phyloP scores from a whole-genome alignment of 805 yeast species.

The Myxozyma neotropica region DNA sequence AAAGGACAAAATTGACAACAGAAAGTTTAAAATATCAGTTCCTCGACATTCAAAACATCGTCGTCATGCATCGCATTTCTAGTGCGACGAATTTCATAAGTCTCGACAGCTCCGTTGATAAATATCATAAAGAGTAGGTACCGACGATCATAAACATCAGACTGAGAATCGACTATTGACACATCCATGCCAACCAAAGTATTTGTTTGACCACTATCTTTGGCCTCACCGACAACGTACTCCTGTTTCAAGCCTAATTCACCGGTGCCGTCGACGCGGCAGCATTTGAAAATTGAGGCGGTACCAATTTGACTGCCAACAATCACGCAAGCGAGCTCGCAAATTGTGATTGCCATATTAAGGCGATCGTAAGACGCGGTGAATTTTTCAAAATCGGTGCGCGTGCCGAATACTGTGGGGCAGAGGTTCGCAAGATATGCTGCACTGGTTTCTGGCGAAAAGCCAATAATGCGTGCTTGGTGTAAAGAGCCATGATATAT shows the following conservation, averaged over 20 bases:
- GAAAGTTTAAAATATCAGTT: slow-evolving; percentile 9
- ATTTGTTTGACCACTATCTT: neutral
- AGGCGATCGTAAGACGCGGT: slow-evolving; percentile 22
- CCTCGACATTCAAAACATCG: slow-evolving; percentile 8
- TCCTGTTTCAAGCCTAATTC: slow-evolving; percentile 27
- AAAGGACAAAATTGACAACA: too few relatives aligned
- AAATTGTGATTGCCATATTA: slow-evolving; percentile 17
- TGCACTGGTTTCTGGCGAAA: slow-evolving; percentile 1
- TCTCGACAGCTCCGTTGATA: slow-evolving; percentile 20
- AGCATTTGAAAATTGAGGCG: slow-evolving; percentile 25
- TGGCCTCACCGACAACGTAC: slow-evolving; percentile 10
- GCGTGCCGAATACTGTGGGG: slow-evolving; percentile 29
- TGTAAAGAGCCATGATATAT: slow-evolving; percentile 23
- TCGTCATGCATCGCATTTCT: neutral
- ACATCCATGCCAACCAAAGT: slow-evolving; percentile 21
- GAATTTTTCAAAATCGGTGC: slow-evolving; percentile 19
- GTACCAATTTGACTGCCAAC: slow-evolving; percentile 24
- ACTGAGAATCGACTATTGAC: neutral
- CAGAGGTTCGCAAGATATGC: slow-evolving; percentile 20
- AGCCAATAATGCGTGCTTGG: slow-evolving; percentile 24
- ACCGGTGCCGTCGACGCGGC: slow-evolving; percentile 11
- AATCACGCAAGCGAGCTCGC: slow-evolving; percentile 21
- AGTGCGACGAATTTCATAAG: slow-evolving; percentile 19
- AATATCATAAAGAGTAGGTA: slow-evolving; percentile 17
- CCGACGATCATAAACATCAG: slow-evolving; percentile 8